Evolutionary conservation across 768 basidiomycete species (phyloP).

Genomic region (Mycena sanguinolenta): DNA sequence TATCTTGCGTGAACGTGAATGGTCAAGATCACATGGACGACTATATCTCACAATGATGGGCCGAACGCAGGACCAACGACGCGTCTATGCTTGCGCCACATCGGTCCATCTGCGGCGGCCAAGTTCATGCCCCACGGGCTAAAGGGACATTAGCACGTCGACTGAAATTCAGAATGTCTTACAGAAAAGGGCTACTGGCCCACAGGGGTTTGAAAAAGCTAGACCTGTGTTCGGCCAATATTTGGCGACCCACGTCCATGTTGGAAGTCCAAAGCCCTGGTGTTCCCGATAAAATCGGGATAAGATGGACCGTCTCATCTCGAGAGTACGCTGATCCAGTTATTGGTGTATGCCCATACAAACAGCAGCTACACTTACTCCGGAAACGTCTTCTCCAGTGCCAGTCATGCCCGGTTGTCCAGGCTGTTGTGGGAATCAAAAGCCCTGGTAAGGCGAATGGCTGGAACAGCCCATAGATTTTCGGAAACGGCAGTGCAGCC

Average conservation of each 20-base stretch:
- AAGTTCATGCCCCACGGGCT: conserved; percentile 50
- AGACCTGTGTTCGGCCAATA: conserved; percentile 53
- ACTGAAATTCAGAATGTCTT: conserved; percentile 23
- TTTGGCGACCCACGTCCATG: conserved; percentile 61
- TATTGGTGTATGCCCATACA: too few relatives aligned
- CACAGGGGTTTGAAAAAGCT: conserved; percentile 56
- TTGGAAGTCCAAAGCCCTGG: conserved; percentile 59
- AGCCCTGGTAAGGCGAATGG: conserved; percentile 45
- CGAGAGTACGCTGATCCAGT: conserved; percentile 28
- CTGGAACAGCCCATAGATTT: conserved; percentile 44
- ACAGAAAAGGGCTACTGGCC: conserved; percentile 50
- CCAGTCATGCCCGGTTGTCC: conserved; percentile 43
- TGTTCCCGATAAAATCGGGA: conserved; percentile 48
- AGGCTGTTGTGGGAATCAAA: conserved; percentile 42
- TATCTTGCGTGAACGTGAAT: conserved; percentile 44
- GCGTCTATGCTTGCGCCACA: conserved; percentile 52
- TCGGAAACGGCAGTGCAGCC: conserved; percentile 38
- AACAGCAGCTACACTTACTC: conserved; percentile 41
- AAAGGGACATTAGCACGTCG: not conserved
- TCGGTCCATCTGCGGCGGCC: conserved; percentile 46
- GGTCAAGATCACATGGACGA: not conserved
- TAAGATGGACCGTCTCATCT: conserved; percentile 43
- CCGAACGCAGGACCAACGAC: conserved; percentile 50
- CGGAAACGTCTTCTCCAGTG: conserved; percentile 44
- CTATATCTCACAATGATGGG: conserved; percentile 37